Evolutionary conservation across 768 basidiomycete genomes (phyloP), one percentile per base, ranked within the genome.

Genomic region (Lyophyllum decastes): DNA sequence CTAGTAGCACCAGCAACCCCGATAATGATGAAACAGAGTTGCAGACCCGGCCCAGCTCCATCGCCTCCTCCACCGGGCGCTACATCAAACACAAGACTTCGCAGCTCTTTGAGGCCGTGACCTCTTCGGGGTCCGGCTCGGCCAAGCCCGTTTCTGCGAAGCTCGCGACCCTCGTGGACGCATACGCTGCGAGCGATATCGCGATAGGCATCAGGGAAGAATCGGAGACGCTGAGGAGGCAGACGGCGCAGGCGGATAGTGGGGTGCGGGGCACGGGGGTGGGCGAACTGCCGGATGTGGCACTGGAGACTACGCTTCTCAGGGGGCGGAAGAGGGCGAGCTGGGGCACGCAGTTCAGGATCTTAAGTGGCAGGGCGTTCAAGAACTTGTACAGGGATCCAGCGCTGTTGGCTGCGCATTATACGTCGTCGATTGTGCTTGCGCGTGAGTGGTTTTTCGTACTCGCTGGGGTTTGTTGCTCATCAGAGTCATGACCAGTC

Each of bases 381-480:
- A 98, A 98, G 83, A 98, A 98, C 68, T 73, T 99, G 58, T 98
- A 99, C 70, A 81, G 96, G 24, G 94, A 99, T 66, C 96, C 96
- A 0, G 89, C 95, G 48, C 72, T 99, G 54, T 80, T 99, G 78
- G 82, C 87, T 2, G 89, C 95, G 7, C 97, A 99, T 74, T 99
- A 98, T 73, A 66, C 87, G 43, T 87, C 92, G 7, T 86, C 95
- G 1, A 84, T 98, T 62, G 81, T 79, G 4, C 80, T 98, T 54
- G 97, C 96, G 12, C 64, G 95, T 92, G 69, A 78, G 90, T 81
- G 21, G 4, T 26, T 54, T 22, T 33, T 51, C 5, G 30, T 10
- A 30, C 45, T 81, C 30, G 49, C 55, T 47, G 52, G 17, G 19
- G 46, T 35, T n/a, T 49, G 41, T 7, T 43, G 47, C 49, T 51